Conservation (phyloP, 768 basidiomycete genomes). For the Mycena galopus region DNA sequence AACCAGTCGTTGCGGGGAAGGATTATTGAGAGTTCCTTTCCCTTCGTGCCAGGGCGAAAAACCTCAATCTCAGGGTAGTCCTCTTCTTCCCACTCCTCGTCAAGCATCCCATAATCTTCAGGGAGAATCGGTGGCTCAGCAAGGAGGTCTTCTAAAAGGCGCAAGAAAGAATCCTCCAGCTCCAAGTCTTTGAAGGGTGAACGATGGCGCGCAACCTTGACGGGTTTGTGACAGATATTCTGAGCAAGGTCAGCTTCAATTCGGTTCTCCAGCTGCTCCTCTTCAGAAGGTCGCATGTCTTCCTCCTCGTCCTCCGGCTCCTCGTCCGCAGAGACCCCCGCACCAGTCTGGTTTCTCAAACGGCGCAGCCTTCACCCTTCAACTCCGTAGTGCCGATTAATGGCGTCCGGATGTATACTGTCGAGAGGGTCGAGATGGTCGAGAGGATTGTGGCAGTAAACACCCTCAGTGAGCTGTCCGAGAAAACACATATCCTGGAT, state of each 20-base stretch:
- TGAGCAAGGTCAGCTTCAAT: not conserved
- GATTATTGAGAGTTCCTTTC: conserved; percentile 6
- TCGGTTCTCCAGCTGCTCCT: conserved; percentile 17
- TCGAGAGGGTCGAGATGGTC: not conserved
- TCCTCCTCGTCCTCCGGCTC: not conserved
- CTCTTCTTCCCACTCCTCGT: conserved; percentile 9
- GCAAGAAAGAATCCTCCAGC: not conserved
- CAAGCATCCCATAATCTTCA: not conserved
- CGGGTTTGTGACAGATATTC: conserved; percentile 7
- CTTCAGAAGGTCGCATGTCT: not conserved
- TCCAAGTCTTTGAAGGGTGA: conserved; percentile 5
- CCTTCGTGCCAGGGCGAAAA: conserved; percentile 8
- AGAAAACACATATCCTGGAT: not conserved
- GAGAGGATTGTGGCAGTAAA: not conserved
- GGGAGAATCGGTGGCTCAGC: not conserved
- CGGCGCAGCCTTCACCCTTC: not conserved
- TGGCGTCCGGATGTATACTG: not conserved
- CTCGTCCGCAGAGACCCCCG: not conserved
- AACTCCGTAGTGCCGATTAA: not conserved
- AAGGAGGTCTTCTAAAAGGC: not conserved
- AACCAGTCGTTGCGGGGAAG: conserved; percentile 2
- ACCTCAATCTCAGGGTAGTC: conserved; percentile 12
- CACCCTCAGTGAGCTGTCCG: not conserved
- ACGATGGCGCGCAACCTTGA: conserved; percentile 9
- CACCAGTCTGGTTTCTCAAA: not conserved